Base-by-base conservation (phyloP, 345 rosid genomes). In the Brassica napus region DNA sequence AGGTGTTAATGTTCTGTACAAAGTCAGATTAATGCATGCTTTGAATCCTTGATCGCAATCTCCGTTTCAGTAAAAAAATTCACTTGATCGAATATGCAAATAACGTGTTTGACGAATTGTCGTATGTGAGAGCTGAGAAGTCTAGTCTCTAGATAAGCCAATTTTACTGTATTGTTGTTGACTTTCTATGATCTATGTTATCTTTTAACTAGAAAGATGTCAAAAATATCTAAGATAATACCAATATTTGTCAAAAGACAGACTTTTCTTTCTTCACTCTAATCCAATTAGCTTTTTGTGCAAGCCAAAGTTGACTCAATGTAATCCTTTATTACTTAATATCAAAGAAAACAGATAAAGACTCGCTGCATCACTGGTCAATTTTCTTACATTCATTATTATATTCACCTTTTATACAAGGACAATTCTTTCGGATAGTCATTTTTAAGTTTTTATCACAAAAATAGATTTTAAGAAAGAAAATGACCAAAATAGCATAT, bases 281-380 rank as follows among this genome's bases (percentile, higher is more conserved):
- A 73, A 54, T 58, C 60, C 26, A 14, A 28, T 14, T 60, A 47
- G 55, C 65, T 32, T 77, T 39, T 49, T 63, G 65, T 63, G 71
- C 74, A 2, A 31, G 10, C 70, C 75, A 62, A 32, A 9, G 65
- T 77, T 70, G 75, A 70, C 81, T 63, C 58, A 52, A 1, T 49
- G 52, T 62, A 3, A 68, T 44, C 4, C 24, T 76, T 60, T 49
- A 69, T 49, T 52, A 68, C 21, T 75, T 74, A 75, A 23, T 26
- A 76, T 18, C n/a, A n/a, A 69, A 60, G 74, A 69, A 2, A 69
- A 47, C 54, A 69, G 12, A 3, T 68, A 21, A 69, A 69, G 68
- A 44, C 54, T 44, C 23, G 21, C 18, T 18, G 4, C 69, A 61
- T 44, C 52, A 24, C 12, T 57, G 57, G 28, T 57, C 60, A 39